A percentile compares a stretch with the other conserved stretches of the same genome.
phyloP scores from a whole-genome alignment of 1,139 yeast genomes.

The Blastobotrys serpentis region DNA sequence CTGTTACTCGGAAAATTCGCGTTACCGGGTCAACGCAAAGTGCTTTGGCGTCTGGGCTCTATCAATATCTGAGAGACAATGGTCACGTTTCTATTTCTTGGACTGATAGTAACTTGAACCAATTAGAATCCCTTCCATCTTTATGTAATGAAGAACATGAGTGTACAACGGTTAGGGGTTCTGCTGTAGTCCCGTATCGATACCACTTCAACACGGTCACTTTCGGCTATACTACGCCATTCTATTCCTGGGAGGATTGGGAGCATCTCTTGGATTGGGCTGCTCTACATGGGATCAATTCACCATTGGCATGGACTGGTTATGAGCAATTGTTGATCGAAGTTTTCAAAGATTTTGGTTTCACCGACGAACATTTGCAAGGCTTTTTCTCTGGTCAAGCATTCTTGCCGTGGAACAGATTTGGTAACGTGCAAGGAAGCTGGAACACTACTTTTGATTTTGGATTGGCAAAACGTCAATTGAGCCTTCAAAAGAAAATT shows the following conservation, averaged over 20 bases:
- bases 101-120: conserved; percentile 18
- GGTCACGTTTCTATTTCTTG: conserved; percentile 22
- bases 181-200: conserved; percentile 20
- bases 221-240: conserved; percentile 24
- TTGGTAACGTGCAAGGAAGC: conserved; percentile 25
- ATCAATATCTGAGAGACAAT: conserved; percentile 18
- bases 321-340: conserved; percentile 25
- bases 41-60: conserved; percentile 22
- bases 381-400: conserved; percentile 22
- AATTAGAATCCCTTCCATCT: conserved; percentile 18
- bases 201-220: conserved; percentile 25
- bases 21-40: conserved; percentile 21
- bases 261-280: conserved; percentile 24
- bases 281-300: conserved; percentile 21
- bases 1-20: conserved; percentile 1
- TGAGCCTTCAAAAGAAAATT: conserved; percentile 19
- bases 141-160: conserved; percentile 9
- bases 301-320: conserved; percentile 24
- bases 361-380: conserved; percentile 18
- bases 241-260: conserved; percentile 24
- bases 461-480: conserved; percentile 17
- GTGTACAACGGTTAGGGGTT: conserved; percentile 14
- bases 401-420: conserved; percentile 25
- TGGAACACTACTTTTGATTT: conserved; percentile 20
- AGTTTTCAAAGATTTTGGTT: conserved; percentile 19